Base-by-base conservation (phyloP, 345 rosid genomes). In the Hypericum perforatum region DNA sequence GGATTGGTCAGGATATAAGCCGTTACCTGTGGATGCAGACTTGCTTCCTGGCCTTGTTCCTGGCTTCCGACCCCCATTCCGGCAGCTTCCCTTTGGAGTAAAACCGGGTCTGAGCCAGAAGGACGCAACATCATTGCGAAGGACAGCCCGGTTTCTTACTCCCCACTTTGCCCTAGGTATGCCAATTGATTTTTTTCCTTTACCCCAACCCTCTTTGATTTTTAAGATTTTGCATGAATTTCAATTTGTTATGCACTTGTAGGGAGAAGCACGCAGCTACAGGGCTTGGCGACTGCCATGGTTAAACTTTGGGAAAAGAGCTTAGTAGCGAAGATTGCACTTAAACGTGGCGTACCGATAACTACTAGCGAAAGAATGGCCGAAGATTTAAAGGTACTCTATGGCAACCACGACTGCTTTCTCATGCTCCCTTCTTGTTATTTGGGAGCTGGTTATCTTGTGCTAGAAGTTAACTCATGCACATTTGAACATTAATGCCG, bases 1-100 rank as follows among this genome's bases (percentile, higher is more conserved):
- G 60, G 96, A 91, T 67, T 91, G 98, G 98, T 71, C 78, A 8
- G 98, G 98, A 58, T 64, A 78, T 58, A 89, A 77, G 56, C 96
- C 98, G n/a, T 56, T 84, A 54, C 98, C 98, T 29, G 89, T 91
- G 39, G 96, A 91, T 70, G 96, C 92, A 13, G 98, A 91, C 65
- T 59, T 79, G 74, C 95, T 91, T 70, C 84, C 95, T 69, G 60
- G 91, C 5, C 57, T 76, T 15, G 81, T 82, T 68, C 73, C 85
- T 46, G 85, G 75, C 41, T 91, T 79, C 63, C 74, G 69, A 67
- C 54, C 82, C 43, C 96, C 98, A 45, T 75, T 84, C 49, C 73
- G 98, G 62, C 70, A 78, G 73, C 85, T 84, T 62, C 89, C 91
- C 12, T 70, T 73, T 53, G 82, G 94, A 63, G 66, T 84, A 16